Percentiles rank a stretch among this genome's conserved stretches.
These are phyloP conservation scores for Podila epicladia DNA, from an alignment of 192 early-diverging fungal species.

Conservation along the genomic window DNA sequence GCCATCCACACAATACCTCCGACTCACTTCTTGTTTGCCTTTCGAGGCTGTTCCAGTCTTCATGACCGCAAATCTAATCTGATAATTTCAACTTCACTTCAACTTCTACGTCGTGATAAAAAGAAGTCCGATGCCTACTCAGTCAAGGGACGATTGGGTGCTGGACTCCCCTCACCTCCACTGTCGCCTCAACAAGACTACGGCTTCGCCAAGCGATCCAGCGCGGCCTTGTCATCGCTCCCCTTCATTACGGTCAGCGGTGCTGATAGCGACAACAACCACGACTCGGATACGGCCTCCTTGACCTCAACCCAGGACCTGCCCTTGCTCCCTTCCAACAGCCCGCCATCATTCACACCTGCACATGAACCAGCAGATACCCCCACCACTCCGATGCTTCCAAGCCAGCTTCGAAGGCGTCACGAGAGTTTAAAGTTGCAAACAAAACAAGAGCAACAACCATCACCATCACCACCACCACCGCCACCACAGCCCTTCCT, in stretches of 20 bases:
- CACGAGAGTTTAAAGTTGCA: conserved; percentile 2
- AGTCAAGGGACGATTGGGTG: background rate
- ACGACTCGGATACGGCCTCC: background rate
- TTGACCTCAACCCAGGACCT: background rate
- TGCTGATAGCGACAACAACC: background rate
- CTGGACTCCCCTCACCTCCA: background rate
- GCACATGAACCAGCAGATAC: background rate
- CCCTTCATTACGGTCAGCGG: conserved; percentile 3
- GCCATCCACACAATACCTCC: background rate
- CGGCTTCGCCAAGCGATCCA: background rate
- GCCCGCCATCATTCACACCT: background rate
- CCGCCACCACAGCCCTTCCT: background rate
- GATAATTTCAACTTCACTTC: background rate
- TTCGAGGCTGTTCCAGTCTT: background rate
- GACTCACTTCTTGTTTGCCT: too few species aligned
- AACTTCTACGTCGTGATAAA: background rate
- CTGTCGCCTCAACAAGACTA: background rate
- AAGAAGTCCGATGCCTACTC: background rate
- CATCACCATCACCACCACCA: background rate
- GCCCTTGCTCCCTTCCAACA: conserved; percentile 2
- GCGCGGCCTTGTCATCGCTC: background rate
- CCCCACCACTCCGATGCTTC: conserved; percentile 1
- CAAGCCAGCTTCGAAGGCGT: conserved; percentile 9
- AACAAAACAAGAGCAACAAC: background rate
- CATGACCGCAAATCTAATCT: background rate